Base-by-base conservation (phyloP, 805 yeast species). In the Wickerhamiella vanderwaltii region DNA sequence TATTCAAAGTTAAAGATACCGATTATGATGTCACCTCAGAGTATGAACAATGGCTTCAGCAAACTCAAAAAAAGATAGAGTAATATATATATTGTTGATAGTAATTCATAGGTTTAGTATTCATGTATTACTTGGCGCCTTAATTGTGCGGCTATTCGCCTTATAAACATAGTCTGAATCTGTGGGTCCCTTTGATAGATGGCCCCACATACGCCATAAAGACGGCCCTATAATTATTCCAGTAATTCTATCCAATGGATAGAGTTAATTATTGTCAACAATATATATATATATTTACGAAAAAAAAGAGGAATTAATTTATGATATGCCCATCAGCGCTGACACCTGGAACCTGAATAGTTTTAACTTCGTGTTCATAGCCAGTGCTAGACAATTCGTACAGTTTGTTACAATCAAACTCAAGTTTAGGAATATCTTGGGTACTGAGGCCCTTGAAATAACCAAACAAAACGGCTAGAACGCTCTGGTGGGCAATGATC, bases 381-480 rank as follows among this genome's bases (percentile, higher is more conserved):
- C 57, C 57, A 13, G 44, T 42, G 7, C 53, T 49, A 22, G 49
- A 50, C n/a, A 91, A 77, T 61, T 88, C 94, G 46, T 87, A 82
- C 40, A 91, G 71, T 54, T 85, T 91, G 56, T 82, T 73, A 44
- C 83, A 73, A 29, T 88, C 77, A 61, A 91, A 87, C 47, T 73
- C 66, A 40, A 88, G 65, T 29, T 66, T 64, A 5, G 98, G 96
- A 45, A 91, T 85, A 51, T 87, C 96, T 46, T 69, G 69, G 51
- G 91, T 82, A 2, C 88, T 74, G 50, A 84, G 78, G 5, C 95
- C 91, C 95, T 91, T 84, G 52, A 88, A 67, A 61, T 91, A 91
- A 3, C 97, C 98, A 54, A 86, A 91, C 40, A 91, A 71, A 4
- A 91, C 95, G 46, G 87, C 69, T 48, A 93, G 68, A 2, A 91